Evolutionary conservation across 2,329 filamentous ascomycete species (phyloP), one percentile per base, ranked within the genome.

Genomic region (Pseudogymnoascus sp.): DNA sequence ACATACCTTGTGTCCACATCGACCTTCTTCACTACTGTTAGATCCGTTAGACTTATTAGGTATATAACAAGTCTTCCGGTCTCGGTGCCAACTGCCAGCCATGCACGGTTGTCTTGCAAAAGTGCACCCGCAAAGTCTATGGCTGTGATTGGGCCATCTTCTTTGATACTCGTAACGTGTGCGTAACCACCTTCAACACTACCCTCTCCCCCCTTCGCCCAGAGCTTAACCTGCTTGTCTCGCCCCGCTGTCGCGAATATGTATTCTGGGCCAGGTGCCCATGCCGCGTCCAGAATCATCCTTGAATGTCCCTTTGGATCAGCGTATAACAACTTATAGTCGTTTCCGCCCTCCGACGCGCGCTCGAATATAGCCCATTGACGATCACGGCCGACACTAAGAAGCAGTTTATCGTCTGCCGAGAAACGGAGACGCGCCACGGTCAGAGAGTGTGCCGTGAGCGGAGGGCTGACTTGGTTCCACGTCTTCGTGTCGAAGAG

Each of bases 241-340:
- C 95, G 83, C 2, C 93, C 91, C 1, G 93, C 93, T 0, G 95
- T 99, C 11, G 89, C 89, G 75, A 99, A 99, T 29, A 82, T 74
- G 4, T 75, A 69, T 7, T 73, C 71, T 6, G 72, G 71, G 1
- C 71, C 68, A 5, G 72, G 88, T 1, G 88, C 87, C 93, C 95
- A 99, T 2, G 90, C 85, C 1, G 86, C 89, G 72, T 92, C 91
- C 12, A 97, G 80, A 54, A 99, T 93, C 92, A 99, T 97, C 65
- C 95, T 82, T 3, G 89, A 82, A 74, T 99, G 95, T 0, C 90
- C 93, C 76, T 96, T 97, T 1, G 86, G 83, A 70, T 96, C 91
- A 2, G 83, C 79, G 66, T 86, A 79, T 40, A 84, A 74, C 2
- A 88, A 78, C 23, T 74, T 76, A 70, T 89, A 97, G 3, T 63